These are phyloP conservation scores for Endoconidiophora laricicola DNA, from an alignment of 2,329 filamentous ascomycete species.

Conservation along the genomic window DNA sequence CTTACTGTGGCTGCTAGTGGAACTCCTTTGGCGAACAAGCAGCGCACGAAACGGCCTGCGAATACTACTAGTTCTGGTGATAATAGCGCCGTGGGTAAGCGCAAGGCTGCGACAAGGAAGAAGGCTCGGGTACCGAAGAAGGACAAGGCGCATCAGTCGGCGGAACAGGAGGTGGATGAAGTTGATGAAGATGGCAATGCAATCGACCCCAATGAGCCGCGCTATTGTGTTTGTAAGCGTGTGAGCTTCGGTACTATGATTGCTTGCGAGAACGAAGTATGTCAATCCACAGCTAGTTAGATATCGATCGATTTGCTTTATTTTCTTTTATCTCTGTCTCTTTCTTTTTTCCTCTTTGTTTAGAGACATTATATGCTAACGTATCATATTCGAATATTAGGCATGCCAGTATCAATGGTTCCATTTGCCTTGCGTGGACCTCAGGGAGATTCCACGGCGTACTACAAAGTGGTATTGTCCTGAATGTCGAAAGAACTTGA, in stretches of 20 bases:
- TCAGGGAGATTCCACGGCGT: constrained; percentile 49
- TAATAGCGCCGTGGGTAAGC: constrained; percentile 52
- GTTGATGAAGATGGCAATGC: constrained; percentile 51
- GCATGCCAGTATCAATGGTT: constrained; percentile 75
- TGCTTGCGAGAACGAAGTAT: constrained; percentile 65
- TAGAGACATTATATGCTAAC: constrained; percentile 13
- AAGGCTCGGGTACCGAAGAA: constrained; percentile 42
- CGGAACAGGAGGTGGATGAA: constrained; percentile 37
- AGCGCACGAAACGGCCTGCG: constrained; percentile 52
- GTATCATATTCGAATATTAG: constrained; percentile 17
- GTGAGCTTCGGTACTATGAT: constrained; percentile 77
- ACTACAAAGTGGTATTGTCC: constrained; percentile 77
- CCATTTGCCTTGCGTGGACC: constrained; percentile 59
- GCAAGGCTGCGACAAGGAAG: constrained; percentile 52
- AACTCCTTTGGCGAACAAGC: constrained; percentile 19
- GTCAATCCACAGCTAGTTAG: constrained; percentile 18
- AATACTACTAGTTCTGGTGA: constrained; percentile 43
- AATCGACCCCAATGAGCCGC: constrained; percentile 58
- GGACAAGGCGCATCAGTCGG: constrained; percentile 25
- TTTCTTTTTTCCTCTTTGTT: not conserved
- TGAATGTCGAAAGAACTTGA: constrained; percentile 48
- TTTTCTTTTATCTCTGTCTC: constrained; percentile 6
- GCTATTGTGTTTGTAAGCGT: constrained; percentile 63
- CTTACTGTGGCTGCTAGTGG: constrained; percentile 1
- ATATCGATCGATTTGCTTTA: constrained; percentile 1